A percentile compares a stretch with the other conserved stretches of the same genome.
Conservation (phyloP, 371 early-diverging fungal genomes). For the Mucor irregularis region DNA sequence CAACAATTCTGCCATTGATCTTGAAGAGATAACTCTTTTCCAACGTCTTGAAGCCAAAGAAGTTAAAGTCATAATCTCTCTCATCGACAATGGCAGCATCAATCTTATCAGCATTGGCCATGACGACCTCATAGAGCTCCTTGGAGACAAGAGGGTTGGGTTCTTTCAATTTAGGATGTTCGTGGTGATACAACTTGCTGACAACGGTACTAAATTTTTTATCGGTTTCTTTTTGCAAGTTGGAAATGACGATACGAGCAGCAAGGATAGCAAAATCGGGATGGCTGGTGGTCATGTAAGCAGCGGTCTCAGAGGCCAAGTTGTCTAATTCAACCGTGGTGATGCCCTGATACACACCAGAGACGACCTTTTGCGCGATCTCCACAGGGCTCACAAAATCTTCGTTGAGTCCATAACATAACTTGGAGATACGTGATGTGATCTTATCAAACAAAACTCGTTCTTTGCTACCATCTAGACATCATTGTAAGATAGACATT, state of each 20-base stretch:
- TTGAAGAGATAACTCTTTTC: slow-evolving; percentile 95
- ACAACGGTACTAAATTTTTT: slow-evolving; percentile 90
- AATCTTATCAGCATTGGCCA: slow-evolving; percentile 79
- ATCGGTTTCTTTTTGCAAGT: slow-evolving; percentile 97
- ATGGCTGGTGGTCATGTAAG: slow-evolving; percentile 96
- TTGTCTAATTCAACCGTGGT: slow-evolving; percentile 96
- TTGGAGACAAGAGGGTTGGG: slow-evolving; percentile 88
- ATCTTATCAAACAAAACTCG: slow-evolving; percentile 93
- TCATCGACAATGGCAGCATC: slow-evolving; percentile 94
- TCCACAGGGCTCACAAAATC: slow-evolving; percentile 90
- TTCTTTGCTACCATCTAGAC: slow-evolving; percentile 84
- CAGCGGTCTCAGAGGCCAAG: slow-evolving; percentile 96
- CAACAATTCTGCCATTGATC: slow-evolving; percentile 81
- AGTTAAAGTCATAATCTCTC: slow-evolving; percentile 97
- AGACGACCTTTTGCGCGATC: slow-evolving; percentile 94
- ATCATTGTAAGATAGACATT: background rate
- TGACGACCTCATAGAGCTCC: slow-evolving; percentile 70
- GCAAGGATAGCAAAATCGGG: slow-evolving; percentile 98
- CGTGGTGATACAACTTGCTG: slow-evolving; percentile 81
- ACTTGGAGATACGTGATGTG: slow-evolving; percentile 86
- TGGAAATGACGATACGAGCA: slow-evolving; percentile 96
- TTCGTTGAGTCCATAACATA: slow-evolving; percentile 92
- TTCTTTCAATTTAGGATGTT: slow-evolving; percentile 89
- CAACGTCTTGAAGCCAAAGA: slow-evolving; percentile 99
- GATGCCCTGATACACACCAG: slow-evolving; percentile 96